Evolutionary conservation across 2,329 filamentous ascomycete genomes (phyloP), one percentile per base, ranked within the genome.

Genomic region (Pyrenophora teres): DNA sequence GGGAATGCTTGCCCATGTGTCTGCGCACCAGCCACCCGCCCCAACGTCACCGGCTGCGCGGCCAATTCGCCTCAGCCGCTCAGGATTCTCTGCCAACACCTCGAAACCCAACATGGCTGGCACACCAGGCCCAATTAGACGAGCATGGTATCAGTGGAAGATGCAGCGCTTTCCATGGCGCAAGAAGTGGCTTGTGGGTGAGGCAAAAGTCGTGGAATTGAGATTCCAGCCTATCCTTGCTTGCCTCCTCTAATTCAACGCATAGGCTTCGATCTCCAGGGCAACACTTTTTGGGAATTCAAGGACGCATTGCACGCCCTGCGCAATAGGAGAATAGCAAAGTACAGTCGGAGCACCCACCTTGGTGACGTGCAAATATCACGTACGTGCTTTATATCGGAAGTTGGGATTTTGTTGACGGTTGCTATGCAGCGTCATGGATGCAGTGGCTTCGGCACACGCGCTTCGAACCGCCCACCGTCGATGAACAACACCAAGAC

Each of bases 261-360:
- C 33, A 30, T 63, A 85, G 84, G 84, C 65, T 77, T 79, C 59
- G 84, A 87, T 70, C 77, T 87, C 40, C 69, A 78, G 16, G 84
- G 84, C 54, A 87, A 87, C 71, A 87, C 84, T 8, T 87, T 81
- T 70, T 87, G 84, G 84, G 84, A 86, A 64, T 87, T 87, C 71
- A 83, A 82, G 64, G 83, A 86, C 64, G 73, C 76, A 15, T 55
- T 83, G 48, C 82, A 83, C 58, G 69, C 80, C 33, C 72, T 76
- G 35, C 79, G 83, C 37, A 76, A 77, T 55, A 79, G 85, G 32
- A 77, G 85, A 25, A 87, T 87, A 15, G 83, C 86, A 50, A 78
- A 82, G 59, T 82, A 81, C 60, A 75, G 74, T 36, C 75, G 75
- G 6, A 74, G 75, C 56, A 80, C 78, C 7, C 82, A 86, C 64